phyloP scores from a whole-genome alignment of 2,329 filamentous ascomycete genomes.

The Ceratocystis huliohia region DNA sequence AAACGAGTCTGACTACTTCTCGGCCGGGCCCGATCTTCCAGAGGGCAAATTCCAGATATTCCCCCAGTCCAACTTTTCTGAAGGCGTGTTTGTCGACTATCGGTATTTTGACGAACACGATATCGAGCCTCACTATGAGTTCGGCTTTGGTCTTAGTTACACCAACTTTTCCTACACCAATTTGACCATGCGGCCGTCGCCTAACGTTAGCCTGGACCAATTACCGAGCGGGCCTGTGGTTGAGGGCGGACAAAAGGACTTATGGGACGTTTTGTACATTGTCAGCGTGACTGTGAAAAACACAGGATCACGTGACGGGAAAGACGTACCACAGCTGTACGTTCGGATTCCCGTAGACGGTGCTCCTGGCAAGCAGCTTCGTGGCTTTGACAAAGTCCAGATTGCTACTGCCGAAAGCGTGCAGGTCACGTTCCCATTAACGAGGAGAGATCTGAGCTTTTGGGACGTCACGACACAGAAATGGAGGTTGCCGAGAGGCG shows the following conservation, averaged over 20 bases:
- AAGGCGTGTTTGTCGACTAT: constrained; percentile 43
- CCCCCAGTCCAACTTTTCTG: constrained; percentile 39
- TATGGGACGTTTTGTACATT: constrained; percentile 36
- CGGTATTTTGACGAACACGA: constrained; percentile 39
- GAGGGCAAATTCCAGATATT: constrained; percentile 39
- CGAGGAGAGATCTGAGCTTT: constrained; percentile 50
- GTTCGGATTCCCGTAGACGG: constrained; percentile 32
- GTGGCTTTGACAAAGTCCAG: constrained; percentile 51
- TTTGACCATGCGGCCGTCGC: constrained; percentile 29
- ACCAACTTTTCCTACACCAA: constrained; percentile 39
- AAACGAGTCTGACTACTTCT: constrained; percentile 43
- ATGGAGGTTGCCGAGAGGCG: constrained; percentile 42
- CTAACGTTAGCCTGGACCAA: constrained; percentile 25
- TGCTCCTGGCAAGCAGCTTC: constrained; percentile 44
- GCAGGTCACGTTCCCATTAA: constrained; percentile 41
- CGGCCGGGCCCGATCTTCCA: constrained; percentile 41
- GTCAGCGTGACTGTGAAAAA: constrained; percentile 34
- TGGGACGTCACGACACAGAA: constrained; percentile 51
- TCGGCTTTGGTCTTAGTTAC: constrained; percentile 45
- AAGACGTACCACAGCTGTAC: constrained; percentile 40
- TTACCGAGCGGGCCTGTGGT: constrained; percentile 32
- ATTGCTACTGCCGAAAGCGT: constrained; percentile 35
- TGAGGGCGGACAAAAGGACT: constrained; percentile 35
- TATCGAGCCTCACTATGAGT: constrained; percentile 41
- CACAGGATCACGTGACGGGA: constrained; percentile 32